These are phyloP conservation scores for Populus ilicifolia DNA, from an alignment of 345 rosid genomes.

Conservation along the genomic window DNA sequence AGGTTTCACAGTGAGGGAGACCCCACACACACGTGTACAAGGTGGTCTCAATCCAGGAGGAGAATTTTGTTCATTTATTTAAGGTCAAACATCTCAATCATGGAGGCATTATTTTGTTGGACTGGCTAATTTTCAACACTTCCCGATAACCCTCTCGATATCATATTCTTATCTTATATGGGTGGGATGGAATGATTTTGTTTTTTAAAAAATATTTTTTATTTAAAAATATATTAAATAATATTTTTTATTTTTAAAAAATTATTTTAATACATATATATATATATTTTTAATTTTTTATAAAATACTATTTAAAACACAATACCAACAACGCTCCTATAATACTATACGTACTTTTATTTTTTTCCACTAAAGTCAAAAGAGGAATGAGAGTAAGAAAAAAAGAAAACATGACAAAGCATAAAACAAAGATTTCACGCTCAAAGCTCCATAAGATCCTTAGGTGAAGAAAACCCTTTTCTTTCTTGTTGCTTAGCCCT, in stretches of 20 bases:
- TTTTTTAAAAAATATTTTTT: no score
- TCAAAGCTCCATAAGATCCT: constrained; percentile 21
- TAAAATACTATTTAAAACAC: no score
- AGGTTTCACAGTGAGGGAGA: constrained; percentile 35
- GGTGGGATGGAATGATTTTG: not conserved
- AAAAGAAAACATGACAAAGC: constrained; percentile 15
- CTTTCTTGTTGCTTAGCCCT: constrained; percentile 21
- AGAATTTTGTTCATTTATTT: constrained; percentile 39
- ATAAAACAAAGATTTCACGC: constrained; percentile 38
- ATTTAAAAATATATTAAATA: no score
- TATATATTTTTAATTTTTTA: no score
- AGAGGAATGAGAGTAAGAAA: not conserved
- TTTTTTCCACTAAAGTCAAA: not conserved
- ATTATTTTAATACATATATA: no score
- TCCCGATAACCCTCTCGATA: constrained; percentile 8
- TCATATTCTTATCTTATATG: not conserved
- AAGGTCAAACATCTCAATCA: constrained; percentile 65
- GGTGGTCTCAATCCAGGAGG: constrained; percentile 27
- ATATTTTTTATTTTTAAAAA: no score
- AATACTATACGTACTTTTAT: no score
- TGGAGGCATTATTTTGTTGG: constrained; percentile 52
- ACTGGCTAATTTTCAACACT: constrained; percentile 27
- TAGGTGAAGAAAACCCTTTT: not conserved
- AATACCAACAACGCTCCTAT: no score
- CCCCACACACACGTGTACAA: constrained; percentile 57